A percentile compares a stretch with the other conserved stretches of the same genome.
Conservation (phyloP, 345 rosid genomes). For the Eucalyptus curtisii region DNA sequence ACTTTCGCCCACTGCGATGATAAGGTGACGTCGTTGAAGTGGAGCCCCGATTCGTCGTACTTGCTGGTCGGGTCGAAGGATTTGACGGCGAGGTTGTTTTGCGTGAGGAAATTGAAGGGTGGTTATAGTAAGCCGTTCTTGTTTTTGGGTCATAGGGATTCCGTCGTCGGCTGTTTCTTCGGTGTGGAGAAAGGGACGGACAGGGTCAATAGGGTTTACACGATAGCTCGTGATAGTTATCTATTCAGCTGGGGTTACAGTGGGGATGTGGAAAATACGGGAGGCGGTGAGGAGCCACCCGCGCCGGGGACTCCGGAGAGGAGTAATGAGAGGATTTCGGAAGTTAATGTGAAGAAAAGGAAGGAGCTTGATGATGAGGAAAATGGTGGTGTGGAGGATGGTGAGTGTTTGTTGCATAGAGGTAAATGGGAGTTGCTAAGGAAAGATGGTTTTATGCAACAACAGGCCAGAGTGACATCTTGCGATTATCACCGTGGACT, state of each 20-base stretch:
- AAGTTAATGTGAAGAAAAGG: conserved; percentile 28
- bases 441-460: conserved; percentile 79
- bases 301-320: conserved; percentile 63
- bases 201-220: conserved; percentile 43
- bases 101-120: conserved; percentile 47
- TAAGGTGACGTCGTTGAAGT: conserved; percentile 47
- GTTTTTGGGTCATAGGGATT: conserved; percentile 83
- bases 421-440: conserved; percentile 65
- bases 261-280: conserved; percentile 17
- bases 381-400: conserved; percentile 6
- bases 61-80: conserved; percentile 85
- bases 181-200: conserved; percentile 56
- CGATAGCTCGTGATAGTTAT: conserved; percentile 69
- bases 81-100: conserved; percentile 66
- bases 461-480: conserved; percentile 51
- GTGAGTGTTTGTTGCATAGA: conserved; percentile 37
- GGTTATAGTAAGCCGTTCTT: conserved; percentile 54
- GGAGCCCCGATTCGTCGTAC: conserved; percentile 73
- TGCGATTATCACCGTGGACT: conserved; percentile 81
- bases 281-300: conserved; percentile 20
- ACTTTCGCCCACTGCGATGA: conserved; percentile 74
- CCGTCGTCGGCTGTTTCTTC: conserved; percentile 80
- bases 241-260: conserved; percentile 65
- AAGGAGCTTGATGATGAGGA: conserved; percentile 39
- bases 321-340: conserved; percentile 14